phyloP scores from a whole-genome alignment of 371 early-diverging fungal genomes.

The Capillidium rhysosporum region DNA sequence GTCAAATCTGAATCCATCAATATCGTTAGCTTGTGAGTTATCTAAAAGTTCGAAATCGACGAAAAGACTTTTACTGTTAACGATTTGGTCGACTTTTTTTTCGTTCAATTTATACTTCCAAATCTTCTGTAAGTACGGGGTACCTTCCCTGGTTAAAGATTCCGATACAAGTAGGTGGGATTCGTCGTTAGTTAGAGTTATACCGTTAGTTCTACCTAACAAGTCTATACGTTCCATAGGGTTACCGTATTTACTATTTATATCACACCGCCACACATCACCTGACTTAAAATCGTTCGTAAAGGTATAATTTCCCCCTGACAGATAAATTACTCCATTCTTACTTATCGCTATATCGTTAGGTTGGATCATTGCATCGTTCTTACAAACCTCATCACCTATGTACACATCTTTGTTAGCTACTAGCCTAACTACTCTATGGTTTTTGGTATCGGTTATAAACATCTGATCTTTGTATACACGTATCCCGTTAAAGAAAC shows the following conservation, averaged over 20 bases:
- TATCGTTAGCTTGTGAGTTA: constrained; percentile 13
- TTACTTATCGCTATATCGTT: constrained; percentile 25
- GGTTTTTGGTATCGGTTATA: not conserved
- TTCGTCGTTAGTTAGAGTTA: constrained; percentile 24
- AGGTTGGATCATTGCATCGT: constrained; percentile 18
- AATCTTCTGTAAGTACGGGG: constrained; percentile 20
- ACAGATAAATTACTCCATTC: constrained; percentile 16
- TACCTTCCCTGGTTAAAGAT: constrained; percentile 13
- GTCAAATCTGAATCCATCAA: constrained; percentile 30
- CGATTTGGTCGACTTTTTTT: not conserved
- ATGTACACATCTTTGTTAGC: not conserved
- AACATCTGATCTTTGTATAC: not conserved
- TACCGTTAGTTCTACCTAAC: constrained; percentile 27
- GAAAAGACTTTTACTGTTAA: constrained; percentile 2
- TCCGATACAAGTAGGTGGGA: constrained; percentile 23
- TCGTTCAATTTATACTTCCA: constrained; percentile 7
- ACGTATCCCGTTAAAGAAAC: not conserved
- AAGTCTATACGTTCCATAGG: constrained; percentile 11
- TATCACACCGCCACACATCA: constrained; percentile 21
- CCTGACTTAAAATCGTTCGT: constrained; percentile 21
- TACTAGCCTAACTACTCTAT: not conserved
- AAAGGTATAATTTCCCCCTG: constrained; percentile 19
- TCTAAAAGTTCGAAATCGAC: constrained; percentile 21
- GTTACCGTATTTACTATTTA: constrained; percentile 3
- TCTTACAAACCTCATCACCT: constrained; percentile 10